A percentile compares a stretch with the other conserved stretches of the same genome.
Evolutionary conservation across 495 filamentous ascomycete species (phyloP).

Genomic region (Rhypophila decipiens): DNA sequence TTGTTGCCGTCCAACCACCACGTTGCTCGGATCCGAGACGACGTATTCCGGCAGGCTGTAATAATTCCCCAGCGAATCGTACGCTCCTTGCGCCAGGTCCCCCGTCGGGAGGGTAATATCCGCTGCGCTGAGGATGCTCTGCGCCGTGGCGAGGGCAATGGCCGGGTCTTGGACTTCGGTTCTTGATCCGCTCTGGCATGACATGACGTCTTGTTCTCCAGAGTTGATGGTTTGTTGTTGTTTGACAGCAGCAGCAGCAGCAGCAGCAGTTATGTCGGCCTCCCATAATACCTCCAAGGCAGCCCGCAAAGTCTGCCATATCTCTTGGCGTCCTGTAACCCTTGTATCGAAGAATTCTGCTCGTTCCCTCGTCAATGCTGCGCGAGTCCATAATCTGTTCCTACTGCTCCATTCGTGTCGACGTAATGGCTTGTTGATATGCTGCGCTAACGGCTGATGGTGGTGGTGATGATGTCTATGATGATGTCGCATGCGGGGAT

Average conservation of each 20-base stretch:
- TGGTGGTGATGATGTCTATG: slow-evolving; percentile 16
- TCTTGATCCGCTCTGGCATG: slow-evolving; percentile 5
- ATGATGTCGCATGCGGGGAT: slow-evolving; percentile 10
- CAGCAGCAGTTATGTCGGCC: slow-evolving; percentile 21
- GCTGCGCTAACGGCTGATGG: slow-evolving; percentile 27
- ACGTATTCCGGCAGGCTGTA: slow-evolving; percentile 74
- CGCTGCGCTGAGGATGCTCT: slow-evolving; percentile 69
- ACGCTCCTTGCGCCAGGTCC: slow-evolving; percentile 65
- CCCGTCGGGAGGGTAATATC: slow-evolving; percentile 75
- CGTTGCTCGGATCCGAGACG: slow-evolving; percentile 66
- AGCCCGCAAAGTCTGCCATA: slow-evolving; percentile 68
- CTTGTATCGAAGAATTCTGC: slow-evolving; percentile 78
- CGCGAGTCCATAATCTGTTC: slow-evolving; percentile 38
- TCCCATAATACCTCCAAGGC: slow-evolving; percentile 60
- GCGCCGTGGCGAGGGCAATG: slow-evolving; percentile 58
- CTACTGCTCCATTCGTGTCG: slow-evolving; percentile 43
- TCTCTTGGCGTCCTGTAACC: slow-evolving; percentile 65
- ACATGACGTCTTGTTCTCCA: slow-evolving; percentile 16
- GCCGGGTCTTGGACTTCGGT: slow-evolving; percentile 18
- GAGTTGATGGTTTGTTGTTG: too few relatives aligned
- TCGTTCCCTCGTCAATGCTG: slow-evolving; percentile 39
- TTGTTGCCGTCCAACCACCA: slow-evolving; percentile 41
- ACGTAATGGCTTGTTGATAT: slow-evolving; percentile 45
- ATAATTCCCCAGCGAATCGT: slow-evolving; percentile 68
- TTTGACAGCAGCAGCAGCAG: too few relatives aligned